Evolutionary conservation across 805 yeast genomes (phyloP), one percentile per base, ranked within the genome.

Genomic region (Metschnikowia borealis): DNA sequence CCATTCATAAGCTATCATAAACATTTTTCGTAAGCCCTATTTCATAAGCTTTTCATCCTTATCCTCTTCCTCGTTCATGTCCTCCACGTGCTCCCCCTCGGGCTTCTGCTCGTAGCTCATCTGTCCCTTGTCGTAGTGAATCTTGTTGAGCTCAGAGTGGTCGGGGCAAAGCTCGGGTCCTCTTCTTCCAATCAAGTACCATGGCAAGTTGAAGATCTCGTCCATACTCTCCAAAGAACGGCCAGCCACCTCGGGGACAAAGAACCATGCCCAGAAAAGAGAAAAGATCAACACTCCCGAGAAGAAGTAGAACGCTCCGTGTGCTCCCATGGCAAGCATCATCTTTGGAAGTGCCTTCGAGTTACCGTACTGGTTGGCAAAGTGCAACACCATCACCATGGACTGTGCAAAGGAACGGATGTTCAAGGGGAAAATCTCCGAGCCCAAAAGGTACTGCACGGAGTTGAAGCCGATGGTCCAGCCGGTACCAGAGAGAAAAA

Each of bases 381-480:
- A 80, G 59, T 81, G 85, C 61, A 80, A 70, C 3, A 72, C 74
- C 85, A 81, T 81, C 54, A 77, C 70, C 23, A 76, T 51, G 3
- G 82, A 72, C 42, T 78, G 76, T 26, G 79, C 83, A 54, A 77
- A 64, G 35, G 74, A 72, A 54, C 84, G 70, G 35, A 76, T 68
- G 50, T 74, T 69, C 57, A 80, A 63, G 20, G 84, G 84, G 59
- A 80, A 72, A 47, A 81, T 70, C 59, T 81, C 85, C 3, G 84
- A 71, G 51, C 79, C 79, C 56, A 80, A 64, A 55, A 80, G 67
- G 58, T 80, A 80, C 60, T 80, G 84, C 44, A 79, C 67, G 0
- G 80, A 68, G 63, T 81, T 81, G 75, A 79, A 81, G 35, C 84
- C 84, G 63, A 80, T 61, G 32, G 81, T 75, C 85, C 84, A 81